phyloP scores from a whole-genome alignment of 345 rosid species.

The Lepidium sativum region DNA sequence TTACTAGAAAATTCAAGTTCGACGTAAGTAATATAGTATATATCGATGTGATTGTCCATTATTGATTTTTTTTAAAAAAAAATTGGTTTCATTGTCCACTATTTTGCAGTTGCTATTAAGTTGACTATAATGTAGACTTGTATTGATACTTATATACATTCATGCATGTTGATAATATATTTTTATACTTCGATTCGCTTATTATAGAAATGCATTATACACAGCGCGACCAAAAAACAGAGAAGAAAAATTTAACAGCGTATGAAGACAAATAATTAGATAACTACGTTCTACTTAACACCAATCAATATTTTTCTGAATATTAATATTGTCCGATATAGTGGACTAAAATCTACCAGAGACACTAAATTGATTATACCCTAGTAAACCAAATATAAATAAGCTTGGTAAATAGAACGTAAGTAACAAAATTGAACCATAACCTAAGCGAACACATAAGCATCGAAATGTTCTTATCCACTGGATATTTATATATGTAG shows the following conservation, averaged over 20 bases:
- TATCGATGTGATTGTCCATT: background rate
- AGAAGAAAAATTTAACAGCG: background rate
- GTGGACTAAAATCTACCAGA: background rate
- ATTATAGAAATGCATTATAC: background rate
- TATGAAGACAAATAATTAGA: slow-evolving; percentile 3
- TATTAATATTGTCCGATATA: background rate
- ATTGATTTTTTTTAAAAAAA: too few species aligned
- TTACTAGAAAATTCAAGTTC: background rate
- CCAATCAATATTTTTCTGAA: background rate
- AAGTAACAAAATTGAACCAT: too few species aligned
- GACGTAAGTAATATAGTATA: background rate
- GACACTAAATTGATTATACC: too few species aligned
- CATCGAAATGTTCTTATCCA: too few species aligned
- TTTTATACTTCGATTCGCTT: background rate
- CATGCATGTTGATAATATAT: background rate
- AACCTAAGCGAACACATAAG: too few species aligned
- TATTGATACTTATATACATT: background rate
- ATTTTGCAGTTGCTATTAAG: background rate
- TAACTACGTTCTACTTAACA: slow-evolving; percentile 5
- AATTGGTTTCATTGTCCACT: too few species aligned
- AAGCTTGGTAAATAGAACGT: too few species aligned
- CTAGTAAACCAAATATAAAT: too few species aligned
- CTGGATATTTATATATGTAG: too few species aligned
- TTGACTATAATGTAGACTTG: background rate
- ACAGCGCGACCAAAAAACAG: background rate